Conservation (phyloP, 345 rosid genomes). For the Heritiera fomes region DNA sequence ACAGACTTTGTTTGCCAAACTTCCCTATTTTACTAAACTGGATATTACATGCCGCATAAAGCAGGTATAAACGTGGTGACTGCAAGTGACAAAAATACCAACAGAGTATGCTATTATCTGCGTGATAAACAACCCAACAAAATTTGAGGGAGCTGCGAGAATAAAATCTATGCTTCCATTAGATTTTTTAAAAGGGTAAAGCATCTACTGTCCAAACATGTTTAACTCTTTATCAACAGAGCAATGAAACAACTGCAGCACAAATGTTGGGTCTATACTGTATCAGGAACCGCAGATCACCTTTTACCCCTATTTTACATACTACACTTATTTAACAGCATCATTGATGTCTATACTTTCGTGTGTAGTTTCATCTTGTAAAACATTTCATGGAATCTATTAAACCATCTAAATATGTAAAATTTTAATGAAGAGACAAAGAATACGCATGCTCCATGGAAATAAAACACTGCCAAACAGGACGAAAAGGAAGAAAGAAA, state of each 20-base stretch:
- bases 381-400: background rate
- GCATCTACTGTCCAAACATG: background rate
- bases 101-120: background rate
- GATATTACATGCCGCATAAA: background rate
- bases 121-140: conserved; percentile 1
- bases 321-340: background rate
- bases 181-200: background rate
- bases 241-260: background rate
- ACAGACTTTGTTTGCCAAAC: background rate
- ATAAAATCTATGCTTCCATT: conserved; percentile 3
- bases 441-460: background rate
- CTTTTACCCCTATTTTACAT: background rate
- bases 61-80: background rate
- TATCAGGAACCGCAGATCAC: background rate
- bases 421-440: background rate
- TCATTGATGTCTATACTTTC: background rate
- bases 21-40: background rate
- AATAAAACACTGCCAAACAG: background rate
- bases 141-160: background rate
- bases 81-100: background rate
- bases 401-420: background rate
- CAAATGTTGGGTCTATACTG: background rate
- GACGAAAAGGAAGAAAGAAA: background rate
- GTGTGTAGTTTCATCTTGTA: background rate
- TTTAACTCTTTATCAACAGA: background rate